A percentile compares a stretch with the other conserved stretches of the same genome.
phyloP scores from a whole-genome alignment of 2,329 filamentous ascomycete genomes.

The Talaromyces sp. region DNA sequence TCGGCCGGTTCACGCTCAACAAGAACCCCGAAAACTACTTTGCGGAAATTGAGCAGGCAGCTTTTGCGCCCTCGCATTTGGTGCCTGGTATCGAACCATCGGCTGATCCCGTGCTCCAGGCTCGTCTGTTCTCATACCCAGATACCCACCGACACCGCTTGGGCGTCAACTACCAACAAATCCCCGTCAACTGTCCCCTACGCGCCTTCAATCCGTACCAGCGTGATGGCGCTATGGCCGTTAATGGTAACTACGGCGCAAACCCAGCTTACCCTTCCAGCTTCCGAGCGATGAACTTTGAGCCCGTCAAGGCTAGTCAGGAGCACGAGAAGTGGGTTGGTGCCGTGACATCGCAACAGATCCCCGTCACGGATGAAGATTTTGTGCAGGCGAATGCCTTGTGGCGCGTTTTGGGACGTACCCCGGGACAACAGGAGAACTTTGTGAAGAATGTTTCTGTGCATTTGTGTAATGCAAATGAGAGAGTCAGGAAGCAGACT shows the following conservation, averaged over 20 bases:
- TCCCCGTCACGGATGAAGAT: slow-evolving; percentile 44
- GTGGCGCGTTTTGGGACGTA: slow-evolving; percentile 43
- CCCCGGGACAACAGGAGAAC: slow-evolving; percentile 58
- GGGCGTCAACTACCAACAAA: slow-evolving; percentile 62
- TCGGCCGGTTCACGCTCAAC: slow-evolving; percentile 63
- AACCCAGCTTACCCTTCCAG: slow-evolving; percentile 53
- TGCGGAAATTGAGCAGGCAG: slow-evolving; percentile 66
- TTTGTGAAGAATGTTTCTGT: slow-evolving; percentile 58
- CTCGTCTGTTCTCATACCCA: slow-evolving; percentile 66
- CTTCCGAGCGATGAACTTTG: slow-evolving; percentile 37
- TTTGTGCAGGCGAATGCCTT: slow-evolving; percentile 44
- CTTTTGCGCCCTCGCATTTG: slow-evolving; percentile 65
- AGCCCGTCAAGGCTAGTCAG: slow-evolving; percentile 40
- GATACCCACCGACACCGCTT: slow-evolving; percentile 64
- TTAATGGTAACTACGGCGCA: slow-evolving; percentile 60
- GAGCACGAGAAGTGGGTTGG: slow-evolving; percentile 46
- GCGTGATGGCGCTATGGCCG: slow-evolving; percentile 68
- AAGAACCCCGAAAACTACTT: slow-evolving; percentile 66
- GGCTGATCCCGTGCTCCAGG: slow-evolving; percentile 66
- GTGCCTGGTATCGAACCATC: slow-evolving; percentile 66
- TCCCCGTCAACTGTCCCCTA: slow-evolving; percentile 58
- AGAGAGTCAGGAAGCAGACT: slow-evolving; percentile 55
- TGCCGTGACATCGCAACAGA: slow-evolving; percentile 37
- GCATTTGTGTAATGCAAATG: slow-evolving; percentile 53
- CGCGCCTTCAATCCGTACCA: slow-evolving; percentile 62